phyloP scores from a whole-genome alignment of 2,329 filamentous ascomycete genomes.

The Penicillium sp. region DNA sequence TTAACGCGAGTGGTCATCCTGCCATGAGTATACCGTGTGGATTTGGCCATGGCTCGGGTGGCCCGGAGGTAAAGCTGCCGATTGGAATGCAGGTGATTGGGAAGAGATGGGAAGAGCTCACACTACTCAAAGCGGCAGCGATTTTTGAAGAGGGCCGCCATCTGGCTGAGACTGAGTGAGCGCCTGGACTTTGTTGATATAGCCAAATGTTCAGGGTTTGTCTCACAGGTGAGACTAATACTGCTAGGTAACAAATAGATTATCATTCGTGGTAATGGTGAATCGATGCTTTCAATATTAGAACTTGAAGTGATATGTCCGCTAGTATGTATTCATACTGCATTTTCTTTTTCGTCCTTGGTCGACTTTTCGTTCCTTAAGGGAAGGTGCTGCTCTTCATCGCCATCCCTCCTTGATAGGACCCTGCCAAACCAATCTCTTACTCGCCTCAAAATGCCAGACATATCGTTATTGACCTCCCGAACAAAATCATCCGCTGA shows the following conservation, averaged over 20 bases:
- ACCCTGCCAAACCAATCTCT: not conserved
- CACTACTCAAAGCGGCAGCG: constrained; percentile 26
- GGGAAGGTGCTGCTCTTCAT: constrained; percentile 8
- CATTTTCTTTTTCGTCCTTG: too few relatives aligned
- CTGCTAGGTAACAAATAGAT: too few relatives aligned
- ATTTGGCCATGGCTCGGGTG: constrained; percentile 6
- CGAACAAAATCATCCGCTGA: constrained; percentile 1
- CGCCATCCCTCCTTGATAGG: not conserved
- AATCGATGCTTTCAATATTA: too few relatives aligned
- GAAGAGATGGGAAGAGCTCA: constrained; percentile 25
- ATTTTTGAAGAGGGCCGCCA: constrained; percentile 21
- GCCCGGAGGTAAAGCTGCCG: constrained; percentile 35
- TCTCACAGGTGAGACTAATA: too few relatives aligned
- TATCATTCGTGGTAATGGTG: too few relatives aligned
- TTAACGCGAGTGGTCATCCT: constrained; percentile 51
- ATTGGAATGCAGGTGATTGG: constrained; percentile 56
- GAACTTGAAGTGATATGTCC: too few relatives aligned
- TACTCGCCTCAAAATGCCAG: not conserved
- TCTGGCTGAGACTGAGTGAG: not conserved
- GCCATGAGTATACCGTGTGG: constrained; percentile 47
- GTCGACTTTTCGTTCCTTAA: too few relatives aligned
- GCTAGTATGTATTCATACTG: too few relatives aligned
- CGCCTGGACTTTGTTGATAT: too few relatives aligned
- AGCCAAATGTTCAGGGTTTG: too few relatives aligned
- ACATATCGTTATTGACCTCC: not conserved